Conservation (phyloP, 257 asterid species). For the Scutellaria minor region DNA sequence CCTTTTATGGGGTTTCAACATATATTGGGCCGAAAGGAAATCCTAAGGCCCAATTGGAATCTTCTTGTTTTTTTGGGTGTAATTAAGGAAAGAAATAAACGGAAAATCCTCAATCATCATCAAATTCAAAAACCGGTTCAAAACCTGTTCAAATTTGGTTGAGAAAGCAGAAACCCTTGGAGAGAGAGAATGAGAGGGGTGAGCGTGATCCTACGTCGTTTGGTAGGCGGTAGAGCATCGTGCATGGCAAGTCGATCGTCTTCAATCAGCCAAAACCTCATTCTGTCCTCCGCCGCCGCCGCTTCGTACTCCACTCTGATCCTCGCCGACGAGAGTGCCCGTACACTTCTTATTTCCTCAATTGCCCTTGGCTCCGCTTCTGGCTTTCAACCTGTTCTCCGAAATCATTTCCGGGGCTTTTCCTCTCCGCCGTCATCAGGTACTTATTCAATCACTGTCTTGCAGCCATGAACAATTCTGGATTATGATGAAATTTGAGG, state of each 20-base stretch:
- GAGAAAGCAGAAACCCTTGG: background rate
- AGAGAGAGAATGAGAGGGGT: constrained; percentile 51
- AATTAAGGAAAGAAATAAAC: background rate
- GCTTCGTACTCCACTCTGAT: constrained; percentile 62
- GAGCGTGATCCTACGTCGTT: constrained; percentile 57
- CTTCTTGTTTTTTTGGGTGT: background rate
- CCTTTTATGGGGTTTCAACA: too few species aligned
- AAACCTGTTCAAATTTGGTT: constrained; percentile 19
- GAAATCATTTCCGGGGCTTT: constrained; percentile 57
- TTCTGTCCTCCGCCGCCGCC: constrained; percentile 70
- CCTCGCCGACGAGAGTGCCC: constrained; percentile 51
- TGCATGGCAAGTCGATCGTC: constrained; percentile 45
- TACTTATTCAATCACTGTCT: constrained; percentile 29
- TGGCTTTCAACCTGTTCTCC: constrained; percentile 28
- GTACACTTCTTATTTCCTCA: constrained; percentile 46
- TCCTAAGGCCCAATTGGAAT: background rate
- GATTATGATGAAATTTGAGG: constrained; percentile 1
- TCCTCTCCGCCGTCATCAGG: constrained; percentile 75
- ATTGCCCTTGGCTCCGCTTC: constrained; percentile 32
- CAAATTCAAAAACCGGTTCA: constrained; percentile 1
- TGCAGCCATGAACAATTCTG: constrained; percentile 9
- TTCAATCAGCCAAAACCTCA: constrained; percentile 50
- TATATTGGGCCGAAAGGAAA: too few species aligned
- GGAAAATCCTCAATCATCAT: background rate
- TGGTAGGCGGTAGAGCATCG: constrained; percentile 42